A percentile compares a stretch with the other conserved stretches of the same genome.
Conservation (phyloP, 352 stramenopile genomes). For the Halophytophthora batemanensis region DNA sequence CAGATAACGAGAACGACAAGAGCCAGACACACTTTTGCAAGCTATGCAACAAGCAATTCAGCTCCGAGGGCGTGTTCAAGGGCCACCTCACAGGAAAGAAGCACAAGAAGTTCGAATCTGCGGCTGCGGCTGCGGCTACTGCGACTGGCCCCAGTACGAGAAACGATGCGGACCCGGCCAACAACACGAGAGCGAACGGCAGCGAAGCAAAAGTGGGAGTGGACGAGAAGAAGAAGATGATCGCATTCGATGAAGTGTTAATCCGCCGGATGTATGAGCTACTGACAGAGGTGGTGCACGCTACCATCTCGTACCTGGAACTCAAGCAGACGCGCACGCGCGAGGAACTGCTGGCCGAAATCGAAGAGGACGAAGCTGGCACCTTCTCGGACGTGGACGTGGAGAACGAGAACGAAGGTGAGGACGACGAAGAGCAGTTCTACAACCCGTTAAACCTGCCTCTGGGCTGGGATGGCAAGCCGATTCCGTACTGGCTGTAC, state of each 20-base stretch:
- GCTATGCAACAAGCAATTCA: constrained; percentile 72
- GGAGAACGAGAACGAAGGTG: constrained; percentile 55
- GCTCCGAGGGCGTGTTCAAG: constrained; percentile 66
- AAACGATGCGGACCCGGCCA: constrained; percentile 2
- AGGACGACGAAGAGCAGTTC: constrained; percentile 94
- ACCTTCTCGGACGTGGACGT: constrained; percentile 79
- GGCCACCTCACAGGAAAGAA: constrained; percentile 77
- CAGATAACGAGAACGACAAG: constrained; percentile 6
- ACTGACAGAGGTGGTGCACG: constrained; percentile 80
- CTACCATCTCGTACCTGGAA: constrained; percentile 81
- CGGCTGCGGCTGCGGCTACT: constrained; percentile 13
- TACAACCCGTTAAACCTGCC: constrained; percentile 99
- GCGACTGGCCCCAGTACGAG: constrained; percentile 6
- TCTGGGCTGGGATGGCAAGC: constrained; percentile 98
- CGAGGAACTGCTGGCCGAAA: constrained; percentile 83
- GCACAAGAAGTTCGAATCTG: constrained; percentile 65
- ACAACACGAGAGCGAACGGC: constrained; percentile 2
- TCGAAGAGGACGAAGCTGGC: constrained; percentile 84
- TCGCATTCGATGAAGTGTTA: constrained; percentile 73
- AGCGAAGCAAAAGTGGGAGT: constrained; percentile 14
- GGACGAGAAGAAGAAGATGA: constrained; percentile 33
- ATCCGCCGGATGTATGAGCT: constrained; percentile 73
- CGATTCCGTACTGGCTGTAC: constrained; percentile 99
- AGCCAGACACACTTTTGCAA: constrained; percentile 45
- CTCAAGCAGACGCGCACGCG: constrained; percentile 87